These are phyloP conservation scores for Suhomyces yuchorum DNA, from an alignment of 1,139 yeast genomes.

Conservation along the genomic window DNA sequence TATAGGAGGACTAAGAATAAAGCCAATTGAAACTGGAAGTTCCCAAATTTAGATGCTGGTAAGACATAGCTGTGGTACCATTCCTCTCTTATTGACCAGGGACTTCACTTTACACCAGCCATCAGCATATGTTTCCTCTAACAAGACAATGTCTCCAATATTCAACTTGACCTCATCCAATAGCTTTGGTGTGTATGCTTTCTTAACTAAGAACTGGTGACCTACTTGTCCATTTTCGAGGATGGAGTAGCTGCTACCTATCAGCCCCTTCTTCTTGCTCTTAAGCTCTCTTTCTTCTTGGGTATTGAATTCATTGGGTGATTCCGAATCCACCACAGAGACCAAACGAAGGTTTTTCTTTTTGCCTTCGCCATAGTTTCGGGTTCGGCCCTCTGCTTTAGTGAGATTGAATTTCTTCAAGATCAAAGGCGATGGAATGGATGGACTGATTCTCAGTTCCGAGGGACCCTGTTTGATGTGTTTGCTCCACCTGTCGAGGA, in stretches of 20 bases:
- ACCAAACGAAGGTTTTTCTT: not conserved
- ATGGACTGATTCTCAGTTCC: conserved; percentile 1
- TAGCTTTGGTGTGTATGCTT: conserved; percentile 30
- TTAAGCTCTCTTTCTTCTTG: not conserved
- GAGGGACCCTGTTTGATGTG: conserved; percentile 13
- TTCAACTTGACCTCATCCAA: conserved; percentile 38
- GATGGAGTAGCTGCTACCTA: not conserved
- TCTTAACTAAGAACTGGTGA: conserved; percentile 23
- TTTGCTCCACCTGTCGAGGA: conserved; percentile 22
- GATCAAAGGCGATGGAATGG: conserved; percentile 32
- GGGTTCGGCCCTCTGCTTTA: not conserved
- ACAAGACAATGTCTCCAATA: conserved; percentile 34
- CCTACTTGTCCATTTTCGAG: not conserved
- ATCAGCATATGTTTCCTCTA: conserved; percentile 35
- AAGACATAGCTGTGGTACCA: conserved; percentile 40
- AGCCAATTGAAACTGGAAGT: no score
- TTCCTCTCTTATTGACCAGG: conserved; percentile 18
- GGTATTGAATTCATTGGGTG: not conserved
- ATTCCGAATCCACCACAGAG: not conserved
- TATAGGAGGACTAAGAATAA: no score
- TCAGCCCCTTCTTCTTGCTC: no score
- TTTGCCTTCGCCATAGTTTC: not conserved
- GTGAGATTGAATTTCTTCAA: conserved; percentile 36
- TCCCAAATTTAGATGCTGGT: no score
- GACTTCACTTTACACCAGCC: conserved; percentile 41